Conservation (phyloP, 805 yeast genomes). For the Zygosaccharomyces lentus region DNA sequence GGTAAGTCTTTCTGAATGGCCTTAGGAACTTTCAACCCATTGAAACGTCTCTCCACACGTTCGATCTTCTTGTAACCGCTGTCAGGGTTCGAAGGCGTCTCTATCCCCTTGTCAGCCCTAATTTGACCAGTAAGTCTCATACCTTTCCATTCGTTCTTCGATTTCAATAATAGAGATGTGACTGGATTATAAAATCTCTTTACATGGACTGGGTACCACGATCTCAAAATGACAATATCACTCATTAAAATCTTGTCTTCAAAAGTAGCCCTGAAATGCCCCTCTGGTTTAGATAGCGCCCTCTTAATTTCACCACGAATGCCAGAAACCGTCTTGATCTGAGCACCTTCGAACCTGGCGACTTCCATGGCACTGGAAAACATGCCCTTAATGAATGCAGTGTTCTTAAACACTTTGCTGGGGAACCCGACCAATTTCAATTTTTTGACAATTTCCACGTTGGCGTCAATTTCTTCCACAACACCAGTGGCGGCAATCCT, state of each 20-base stretch:
- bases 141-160: conserved; percentile 90
- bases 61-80: conserved; percentile 67
- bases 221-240: conserved; percentile 82
- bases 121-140: conserved; percentile 94
- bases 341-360: conserved; percentile 97
- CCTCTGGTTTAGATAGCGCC: conserved; percentile 91
- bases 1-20: conserved; percentile 74
- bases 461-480: conserved; percentile 86
- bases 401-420: conserved; percentile 85
- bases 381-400: conserved; percentile 97
- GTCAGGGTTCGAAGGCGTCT: conserved; percentile 55
- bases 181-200: conserved; percentile 94
- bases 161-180: conserved; percentile 71
- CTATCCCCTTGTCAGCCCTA: conserved; percentile 66
- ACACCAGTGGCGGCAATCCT: conserved; percentile 96
- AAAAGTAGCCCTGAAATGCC: conserved; percentile 92
- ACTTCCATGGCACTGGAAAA: conserved; percentile 88
- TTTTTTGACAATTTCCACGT: conserved; percentile 89
- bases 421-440: conserved; percentile 94
- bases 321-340: conserved; percentile 94
- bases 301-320: conserved; percentile 96
- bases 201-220: conserved; percentile 95
- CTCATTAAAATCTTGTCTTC: conserved; percentile 92
- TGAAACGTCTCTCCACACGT: conserved; percentile 78
- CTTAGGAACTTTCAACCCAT: conserved; percentile 82